Conservation (phyloP, 2,329 filamentous ascomycete species). For the Fusarium nanum region DNA sequence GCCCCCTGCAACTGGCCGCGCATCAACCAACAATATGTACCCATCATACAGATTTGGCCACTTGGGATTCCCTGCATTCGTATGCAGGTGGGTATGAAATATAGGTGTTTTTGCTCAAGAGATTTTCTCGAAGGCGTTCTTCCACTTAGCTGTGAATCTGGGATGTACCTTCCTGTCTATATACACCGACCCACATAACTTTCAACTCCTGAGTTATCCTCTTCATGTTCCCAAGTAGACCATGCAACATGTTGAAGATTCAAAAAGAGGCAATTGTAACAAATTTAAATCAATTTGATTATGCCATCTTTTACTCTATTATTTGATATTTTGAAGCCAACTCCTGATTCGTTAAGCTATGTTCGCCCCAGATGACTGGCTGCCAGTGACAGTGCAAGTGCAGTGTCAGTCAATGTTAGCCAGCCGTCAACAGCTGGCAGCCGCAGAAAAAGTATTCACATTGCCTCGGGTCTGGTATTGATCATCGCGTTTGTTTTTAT, state of each 20-base stretch:
- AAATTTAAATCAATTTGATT: neutral
- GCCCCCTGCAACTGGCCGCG: slow-evolving; percentile 5
- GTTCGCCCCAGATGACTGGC: neutral
- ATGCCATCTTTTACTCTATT: neutral
- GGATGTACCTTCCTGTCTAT: neutral
- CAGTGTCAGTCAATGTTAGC: neutral
- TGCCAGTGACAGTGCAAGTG: neutral
- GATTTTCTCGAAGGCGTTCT: neutral
- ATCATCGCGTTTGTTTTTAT: neutral
- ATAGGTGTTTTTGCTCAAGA: neutral
- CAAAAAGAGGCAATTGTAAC: neutral
- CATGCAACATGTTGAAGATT: neutral
- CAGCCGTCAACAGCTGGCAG: neutral
- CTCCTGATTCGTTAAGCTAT: neutral
- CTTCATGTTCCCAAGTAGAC: too few species aligned
- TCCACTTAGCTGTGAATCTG: neutral
- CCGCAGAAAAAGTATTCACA: neutral
- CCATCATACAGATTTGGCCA: neutral
- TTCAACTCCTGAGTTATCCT: neutral
- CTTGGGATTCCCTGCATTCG: neutral
- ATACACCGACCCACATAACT: neutral
- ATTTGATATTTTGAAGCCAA: neutral
- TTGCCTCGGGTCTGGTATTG: neutral
- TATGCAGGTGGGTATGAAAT: neutral
- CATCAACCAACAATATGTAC: neutral